Evolutionary conservation across 2,329 filamentous ascomycete genomes (phyloP).

Genomic region (Cytospora piceae): DNA sequence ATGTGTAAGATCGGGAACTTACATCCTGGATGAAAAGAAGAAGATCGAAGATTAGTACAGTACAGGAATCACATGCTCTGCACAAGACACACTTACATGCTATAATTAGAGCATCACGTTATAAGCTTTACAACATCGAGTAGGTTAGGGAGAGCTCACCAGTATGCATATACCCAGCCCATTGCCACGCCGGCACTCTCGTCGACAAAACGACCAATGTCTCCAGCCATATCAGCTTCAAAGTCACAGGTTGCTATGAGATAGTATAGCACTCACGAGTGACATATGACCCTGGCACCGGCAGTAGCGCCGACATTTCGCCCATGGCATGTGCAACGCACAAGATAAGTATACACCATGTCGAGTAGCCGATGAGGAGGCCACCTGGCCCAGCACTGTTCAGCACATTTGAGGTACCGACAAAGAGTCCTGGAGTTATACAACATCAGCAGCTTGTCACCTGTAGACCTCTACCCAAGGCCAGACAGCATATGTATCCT

Average conservation of each 20-base stretch:
- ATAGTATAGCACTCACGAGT: too few species aligned
- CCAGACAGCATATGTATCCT: not conserved
- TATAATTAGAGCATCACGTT: too few species aligned
- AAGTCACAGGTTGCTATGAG: too few species aligned
- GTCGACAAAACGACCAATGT: slow-evolving; percentile 14
- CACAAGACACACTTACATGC: too few species aligned
- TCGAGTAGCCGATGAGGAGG: slow-evolving; percentile 23
- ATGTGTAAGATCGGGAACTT: too few species aligned
- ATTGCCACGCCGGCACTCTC: slow-evolving; percentile 4
- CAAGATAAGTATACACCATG: slow-evolving; percentile 25
- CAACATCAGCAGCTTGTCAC: not conserved
- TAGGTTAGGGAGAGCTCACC: not conserved
- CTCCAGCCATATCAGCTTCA: slow-evolving; percentile 18
- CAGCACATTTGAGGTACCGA: not conserved
- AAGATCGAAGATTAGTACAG: too few species aligned
- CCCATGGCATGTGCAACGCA: slow-evolving; percentile 27
- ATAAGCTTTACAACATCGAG: not conserved
- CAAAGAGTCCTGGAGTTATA: not conserved
- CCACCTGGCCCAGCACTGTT: slow-evolving; percentile 5
- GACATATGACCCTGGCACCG: too few species aligned
- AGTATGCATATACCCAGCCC: slow-evolving; percentile 3
- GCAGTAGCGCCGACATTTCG: too few species aligned
- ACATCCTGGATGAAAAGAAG: too few species aligned
- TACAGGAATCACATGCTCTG: too few species aligned
- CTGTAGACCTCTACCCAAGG: not conserved